Percentiles rank a stretch among this genome's conserved stretches.
Conservation (phyloP, 371 early-diverging fungal genomes). For the Actinomortierella wolfii region DNA sequence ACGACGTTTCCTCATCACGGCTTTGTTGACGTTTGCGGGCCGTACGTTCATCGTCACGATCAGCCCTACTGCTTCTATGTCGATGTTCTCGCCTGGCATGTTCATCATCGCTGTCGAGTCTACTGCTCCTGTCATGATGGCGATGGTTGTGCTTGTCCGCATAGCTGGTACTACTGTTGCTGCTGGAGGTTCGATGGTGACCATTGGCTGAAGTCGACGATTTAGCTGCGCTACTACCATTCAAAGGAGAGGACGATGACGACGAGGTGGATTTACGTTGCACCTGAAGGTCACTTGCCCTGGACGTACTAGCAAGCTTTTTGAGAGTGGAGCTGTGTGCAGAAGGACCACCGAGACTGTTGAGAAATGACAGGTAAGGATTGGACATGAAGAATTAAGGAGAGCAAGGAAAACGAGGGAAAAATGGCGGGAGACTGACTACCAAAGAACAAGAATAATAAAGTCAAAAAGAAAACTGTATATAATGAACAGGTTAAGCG, state of each 20-base stretch:
- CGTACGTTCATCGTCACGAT: neutral
- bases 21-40: neutral
- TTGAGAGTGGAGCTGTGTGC: conserved; percentile 44
- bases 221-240: conserved; percentile 1
- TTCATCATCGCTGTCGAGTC: neutral
- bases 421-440: neutral
- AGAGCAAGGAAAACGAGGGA: neutral
- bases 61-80: neutral
- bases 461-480: too few relatives aligned
- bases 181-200: conserved; percentile 14
- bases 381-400: conserved; percentile 21
- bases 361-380: conserved; percentile 40
- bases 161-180: conserved; percentile 4
- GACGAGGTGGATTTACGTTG: conserved; percentile 3
- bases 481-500: too few relatives aligned
- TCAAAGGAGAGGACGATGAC: neutral
- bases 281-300: conserved; percentile 3
- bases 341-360: conserved; percentile 40
- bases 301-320: conserved; percentile 30
- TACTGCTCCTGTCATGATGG: conserved; percentile 11
- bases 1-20: neutral
- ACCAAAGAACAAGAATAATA: neutral
- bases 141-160: conserved; percentile 2
- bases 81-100: conserved; percentile 1
- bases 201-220: conserved; percentile 9